Evolutionary conservation across 2,329 filamentous ascomycete species (phyloP).

Genomic region (Alternaria dauci): DNA sequence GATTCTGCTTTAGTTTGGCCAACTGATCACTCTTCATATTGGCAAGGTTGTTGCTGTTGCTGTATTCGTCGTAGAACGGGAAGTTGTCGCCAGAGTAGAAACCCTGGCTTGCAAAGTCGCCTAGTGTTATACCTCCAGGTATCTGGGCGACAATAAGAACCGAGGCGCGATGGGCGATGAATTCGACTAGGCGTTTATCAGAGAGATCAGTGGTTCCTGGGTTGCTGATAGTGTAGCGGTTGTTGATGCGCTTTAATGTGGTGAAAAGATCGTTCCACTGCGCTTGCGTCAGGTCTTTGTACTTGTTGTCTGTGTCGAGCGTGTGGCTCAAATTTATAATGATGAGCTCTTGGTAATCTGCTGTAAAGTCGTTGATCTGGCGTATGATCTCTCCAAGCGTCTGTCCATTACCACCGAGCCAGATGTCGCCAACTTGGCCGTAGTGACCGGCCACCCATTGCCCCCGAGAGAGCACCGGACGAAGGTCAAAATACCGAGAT

Average conservation of each 20-base stretch:
- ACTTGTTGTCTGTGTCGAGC: constrained; percentile 53
- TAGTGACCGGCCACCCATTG: constrained; percentile 57
- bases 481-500: constrained; percentile 59
- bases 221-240: constrained; percentile 46
- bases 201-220: constrained; percentile 42
- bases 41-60: constrained; percentile 44
- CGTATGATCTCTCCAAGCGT: constrained; percentile 54
- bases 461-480: constrained; percentile 53
- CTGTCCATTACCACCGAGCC: constrained; percentile 59
- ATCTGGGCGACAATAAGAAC: constrained; percentile 50
- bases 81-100: constrained; percentile 48
- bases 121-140: constrained; percentile 38
- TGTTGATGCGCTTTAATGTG: constrained; percentile 54
- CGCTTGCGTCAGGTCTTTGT: constrained; percentile 48
- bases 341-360: constrained; percentile 56
- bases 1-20: constrained; percentile 45
- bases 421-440: constrained; percentile 46
- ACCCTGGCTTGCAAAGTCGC: constrained; percentile 44
- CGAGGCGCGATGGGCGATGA: constrained; percentile 48
- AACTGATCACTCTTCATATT: constrained; percentile 51
- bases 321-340: constrained; percentile 59
- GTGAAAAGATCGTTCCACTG: constrained; percentile 57
- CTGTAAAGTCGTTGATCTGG: constrained; percentile 58
- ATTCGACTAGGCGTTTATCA: constrained; percentile 45
- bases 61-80: constrained; percentile 48